Percentiles rank a stretch among this genome's conserved stretches.
Evolutionary conservation across 306 rosid genomes (phyloP).

Genomic region (Rubus parviflorus): DNA sequence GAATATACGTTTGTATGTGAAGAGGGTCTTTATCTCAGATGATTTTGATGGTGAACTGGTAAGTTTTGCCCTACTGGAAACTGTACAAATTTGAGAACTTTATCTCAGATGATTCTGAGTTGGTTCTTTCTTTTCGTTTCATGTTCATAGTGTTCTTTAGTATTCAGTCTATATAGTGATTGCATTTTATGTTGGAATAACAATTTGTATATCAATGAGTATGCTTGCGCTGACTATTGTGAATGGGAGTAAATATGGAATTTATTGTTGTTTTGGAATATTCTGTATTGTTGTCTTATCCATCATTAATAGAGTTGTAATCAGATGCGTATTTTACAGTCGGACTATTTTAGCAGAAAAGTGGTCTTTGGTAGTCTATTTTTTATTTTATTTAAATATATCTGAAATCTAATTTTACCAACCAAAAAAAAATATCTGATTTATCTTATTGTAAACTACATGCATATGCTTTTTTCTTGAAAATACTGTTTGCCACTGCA

Average conservation of each 20-base stretch:
- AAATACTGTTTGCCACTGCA: neutral
- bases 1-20: constrained; percentile 85
- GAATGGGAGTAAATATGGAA: neutral
- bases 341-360: neutral
- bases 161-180: neutral
- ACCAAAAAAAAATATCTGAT: neutral
- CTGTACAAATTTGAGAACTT: constrained; percentile 4
- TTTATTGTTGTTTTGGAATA: neutral
- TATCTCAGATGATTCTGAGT: neutral
- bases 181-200: neutral
- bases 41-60: constrained; percentile 99
- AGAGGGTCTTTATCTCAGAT: constrained; percentile 96
- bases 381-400: neutral
- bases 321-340: neutral
- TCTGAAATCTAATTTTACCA: neutral
- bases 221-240: constrained; percentile 2
- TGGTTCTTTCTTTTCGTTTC: neutral
- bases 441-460: neutral
- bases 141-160: neutral
- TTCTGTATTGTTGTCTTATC: neutral
- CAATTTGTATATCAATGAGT: neutral
- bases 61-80: constrained; percentile 33
- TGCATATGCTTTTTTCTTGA: constrained; percentile 2
- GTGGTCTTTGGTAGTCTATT: neutral
- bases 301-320: constrained; percentile 1